Evolutionary conservation across 495 filamentous ascomycete genomes (phyloP), one percentile per base, ranked within the genome.

Genomic region (Aspergillus haitiensis): DNA sequence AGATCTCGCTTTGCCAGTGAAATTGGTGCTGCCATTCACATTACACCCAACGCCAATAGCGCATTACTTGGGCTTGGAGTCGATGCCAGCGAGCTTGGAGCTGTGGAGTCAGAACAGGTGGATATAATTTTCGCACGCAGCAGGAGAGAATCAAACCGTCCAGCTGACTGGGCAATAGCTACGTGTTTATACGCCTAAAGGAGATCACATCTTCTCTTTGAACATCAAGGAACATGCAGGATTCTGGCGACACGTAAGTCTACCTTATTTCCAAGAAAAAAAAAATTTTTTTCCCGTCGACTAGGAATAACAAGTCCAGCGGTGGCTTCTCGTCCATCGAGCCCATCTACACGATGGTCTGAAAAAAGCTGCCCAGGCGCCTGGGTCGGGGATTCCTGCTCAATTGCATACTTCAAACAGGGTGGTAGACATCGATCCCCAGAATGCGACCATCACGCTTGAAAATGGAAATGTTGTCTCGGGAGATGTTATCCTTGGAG

Each of bases 21-120:
- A 60, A 59, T 74, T n/a, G 82, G 83, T 0, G 83, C 81, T 45
- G 82, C 82, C 0, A 75, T 84, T 39, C 79, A 84, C 66, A 56
- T 85, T 13, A 75, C 77, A 0, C 79, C 83, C n/a, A 85, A 84
- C 64, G 71, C 78, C 6, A 82, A 82, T 57, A 75, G 75, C 2
- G 72, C 82, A 11, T 63, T 85, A 33, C 67, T 62, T 5, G 69
- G 70, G 46, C 72, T 79, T 37, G 80, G 80, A 5, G 76, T 76
- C 42, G 68, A 73, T 56, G 66, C 70, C 6, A 61, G 61, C 11
- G 64, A 70, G 2, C 63, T 72, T 31, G 71, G 75, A 3, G 75
- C 69, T n/a, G 73, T 77, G 8, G 67, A 72, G 44, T 70, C 64
- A 15, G 64, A 76, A 32, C 46, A 63, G 56, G 72, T 72, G 3